phyloP scores from a whole-genome alignment of 1,139 yeast species.

The Scheffersomyces stambukii region DNA sequence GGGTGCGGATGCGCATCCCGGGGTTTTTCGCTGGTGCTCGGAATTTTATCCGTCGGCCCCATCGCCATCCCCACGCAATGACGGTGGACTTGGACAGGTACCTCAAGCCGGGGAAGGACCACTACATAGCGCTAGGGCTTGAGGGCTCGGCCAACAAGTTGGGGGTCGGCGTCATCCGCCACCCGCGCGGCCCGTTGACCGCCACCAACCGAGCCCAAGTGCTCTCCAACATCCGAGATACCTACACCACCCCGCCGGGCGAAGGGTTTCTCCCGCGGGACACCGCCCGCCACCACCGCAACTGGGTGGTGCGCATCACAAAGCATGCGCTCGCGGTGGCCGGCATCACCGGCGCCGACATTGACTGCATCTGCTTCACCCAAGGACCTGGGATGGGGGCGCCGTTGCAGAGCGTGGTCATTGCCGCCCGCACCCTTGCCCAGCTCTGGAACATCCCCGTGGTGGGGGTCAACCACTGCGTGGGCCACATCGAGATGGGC shows the following conservation, averaged over 20 bases:
- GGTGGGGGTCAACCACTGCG: constrained; percentile 94
- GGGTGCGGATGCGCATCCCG: no score
- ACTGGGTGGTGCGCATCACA: constrained; percentile 87
- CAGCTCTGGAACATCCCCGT: constrained; percentile 80
- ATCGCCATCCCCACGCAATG: constrained; percentile 9
- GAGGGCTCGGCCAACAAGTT: constrained; percentile 97
- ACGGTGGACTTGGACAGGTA: constrained; percentile 36
- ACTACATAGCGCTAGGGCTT: constrained; percentile 76
- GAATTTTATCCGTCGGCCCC: constrained; percentile 1
- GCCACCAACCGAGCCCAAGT: constrained; percentile 63
- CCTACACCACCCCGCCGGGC: constrained; percentile 95
- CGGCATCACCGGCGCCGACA: constrained; percentile 47
- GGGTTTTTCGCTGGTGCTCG: not conserved
- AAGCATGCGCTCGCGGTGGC: constrained; percentile 66
- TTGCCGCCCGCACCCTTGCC: constrained; percentile 85
- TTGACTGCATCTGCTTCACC: constrained; percentile 92
- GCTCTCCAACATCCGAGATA: constrained; percentile 84
- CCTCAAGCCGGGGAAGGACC: constrained; percentile 39
- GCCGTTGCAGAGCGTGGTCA: constrained; percentile 87
- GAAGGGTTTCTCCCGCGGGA: constrained; percentile 96
- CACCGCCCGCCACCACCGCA: constrained; percentile 92
- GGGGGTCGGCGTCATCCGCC: constrained; percentile 89
- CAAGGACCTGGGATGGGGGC: constrained; percentile 99
- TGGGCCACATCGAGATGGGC: constrained; percentile 99
- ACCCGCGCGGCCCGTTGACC: constrained; percentile 50